Evolutionary conservation across 202 grass and related monocot species (phyloP).

Genomic region (Hordeum pubiflorum): DNA sequence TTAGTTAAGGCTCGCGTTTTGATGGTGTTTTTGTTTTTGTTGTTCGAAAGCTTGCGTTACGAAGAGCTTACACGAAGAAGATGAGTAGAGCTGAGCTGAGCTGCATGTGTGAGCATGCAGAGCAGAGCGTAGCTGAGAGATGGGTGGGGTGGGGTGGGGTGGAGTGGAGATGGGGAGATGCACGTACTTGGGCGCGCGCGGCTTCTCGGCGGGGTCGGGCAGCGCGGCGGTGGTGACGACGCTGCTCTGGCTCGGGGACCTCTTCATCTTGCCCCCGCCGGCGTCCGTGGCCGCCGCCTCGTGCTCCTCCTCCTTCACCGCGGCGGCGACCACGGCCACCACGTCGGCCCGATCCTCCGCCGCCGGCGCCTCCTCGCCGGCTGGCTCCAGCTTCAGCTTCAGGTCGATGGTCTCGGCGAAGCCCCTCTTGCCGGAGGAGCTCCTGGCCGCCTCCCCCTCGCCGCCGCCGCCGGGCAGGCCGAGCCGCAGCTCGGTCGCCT

Average conservation of each 20-base stretch:
- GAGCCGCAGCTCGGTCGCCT: slow-evolving; percentile 74
- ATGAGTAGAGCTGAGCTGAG: neutral
- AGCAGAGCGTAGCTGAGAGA: neutral
- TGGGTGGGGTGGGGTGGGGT: neutral
- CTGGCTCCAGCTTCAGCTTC: slow-evolving; percentile 68
- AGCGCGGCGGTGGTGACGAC: slow-evolving; percentile 27
- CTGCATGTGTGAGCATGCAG: neutral
- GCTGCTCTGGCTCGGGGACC: slow-evolving; percentile 50
- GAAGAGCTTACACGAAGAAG: neutral
- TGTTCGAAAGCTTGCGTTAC: neutral
- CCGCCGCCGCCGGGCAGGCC: slow-evolving; percentile 53
- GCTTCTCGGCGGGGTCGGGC: slow-evolving; percentile 46
- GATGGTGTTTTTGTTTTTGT: neutral
- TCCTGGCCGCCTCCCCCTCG: slow-evolving; percentile 15
- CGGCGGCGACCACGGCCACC: neutral
- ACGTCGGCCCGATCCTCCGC: neutral
- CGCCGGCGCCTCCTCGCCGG: neutral
- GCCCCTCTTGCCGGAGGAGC: slow-evolving; percentile 46
- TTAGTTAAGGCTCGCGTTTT: neutral
- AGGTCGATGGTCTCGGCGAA: slow-evolving; percentile 78
- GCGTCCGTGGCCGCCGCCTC: neutral
- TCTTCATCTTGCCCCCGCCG: slow-evolving; percentile 22
- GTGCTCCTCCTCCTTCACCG: neutral
- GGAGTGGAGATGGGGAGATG: neutral
- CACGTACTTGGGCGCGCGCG: slow-evolving; percentile 58